Evolutionary conservation across 1,284 basidiomycete genomes (phyloP).

Genomic region (Austroboletus novae-zelandiae): DNA sequence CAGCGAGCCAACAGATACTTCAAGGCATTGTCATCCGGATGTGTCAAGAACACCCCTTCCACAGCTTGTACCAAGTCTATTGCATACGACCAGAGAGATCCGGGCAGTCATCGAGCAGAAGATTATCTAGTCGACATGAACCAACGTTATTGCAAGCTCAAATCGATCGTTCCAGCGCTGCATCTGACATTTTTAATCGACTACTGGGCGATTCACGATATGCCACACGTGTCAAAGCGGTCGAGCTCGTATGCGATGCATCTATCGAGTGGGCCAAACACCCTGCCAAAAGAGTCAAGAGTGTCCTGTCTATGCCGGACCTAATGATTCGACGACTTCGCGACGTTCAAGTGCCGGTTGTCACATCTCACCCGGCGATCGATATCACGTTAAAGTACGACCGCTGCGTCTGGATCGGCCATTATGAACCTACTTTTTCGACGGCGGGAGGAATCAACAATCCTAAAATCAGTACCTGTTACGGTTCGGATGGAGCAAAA

Average conservation of each 20-base stretch:
- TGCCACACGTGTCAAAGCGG: constrained; percentile 47
- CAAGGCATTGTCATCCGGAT: constrained; percentile 71
- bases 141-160: constrained; percentile 34
- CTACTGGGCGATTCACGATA: constrained; percentile 45
- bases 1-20: constrained; percentile 62
- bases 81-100: constrained; percentile 53
- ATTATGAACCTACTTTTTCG: constrained; percentile 60
- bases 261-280: constrained; percentile 81
- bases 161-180: constrained; percentile 62
- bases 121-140: constrained; percentile 43
- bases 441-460: constrained; percentile 79
- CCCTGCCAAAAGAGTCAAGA: constrained; percentile 38
- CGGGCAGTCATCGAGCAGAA: constrained; percentile 25
- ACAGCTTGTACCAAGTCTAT: constrained; percentile 89
- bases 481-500: constrained; percentile 63
- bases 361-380: constrained; percentile 71
- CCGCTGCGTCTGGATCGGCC: constrained; percentile 62
- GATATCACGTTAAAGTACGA: constrained; percentile 72
- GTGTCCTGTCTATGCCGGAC: constrained; percentile 40
- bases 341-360: constrained; percentile 73
- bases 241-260: constrained; percentile 71
- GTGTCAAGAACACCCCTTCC: constrained; percentile 91
- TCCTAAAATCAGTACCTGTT: constrained; percentile 80
- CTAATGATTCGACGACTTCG: constrained; percentile 48
- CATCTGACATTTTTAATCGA: constrained; percentile 63